Evolutionary conservation across 2,329 filamentous ascomycete species (phyloP).

Genomic region (Ophiostoma australiae): DNA sequence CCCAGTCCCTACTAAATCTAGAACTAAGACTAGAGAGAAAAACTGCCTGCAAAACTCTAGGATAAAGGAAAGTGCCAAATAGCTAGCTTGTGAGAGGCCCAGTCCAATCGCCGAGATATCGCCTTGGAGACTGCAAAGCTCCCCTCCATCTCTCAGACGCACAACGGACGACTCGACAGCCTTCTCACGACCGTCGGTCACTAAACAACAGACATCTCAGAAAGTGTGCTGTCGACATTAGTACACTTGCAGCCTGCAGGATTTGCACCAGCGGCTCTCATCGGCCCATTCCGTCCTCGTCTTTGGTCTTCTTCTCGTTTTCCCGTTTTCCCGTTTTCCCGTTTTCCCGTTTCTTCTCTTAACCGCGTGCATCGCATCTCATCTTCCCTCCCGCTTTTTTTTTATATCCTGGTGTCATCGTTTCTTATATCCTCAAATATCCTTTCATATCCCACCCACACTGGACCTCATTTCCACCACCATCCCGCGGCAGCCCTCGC

Average conservation of each 20-base stretch:
- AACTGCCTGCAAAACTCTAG: background rate
- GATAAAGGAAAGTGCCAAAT: background rate
- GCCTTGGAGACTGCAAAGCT: background rate
- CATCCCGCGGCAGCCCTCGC: background rate
- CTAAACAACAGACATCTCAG: background rate
- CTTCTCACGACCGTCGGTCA: background rate
- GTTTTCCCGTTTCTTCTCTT: background rate
- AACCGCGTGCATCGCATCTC: background rate
- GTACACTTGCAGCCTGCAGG: background rate
- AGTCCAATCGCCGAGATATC: constrained; percentile 1
- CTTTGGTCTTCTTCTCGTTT: background rate
- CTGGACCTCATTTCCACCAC: background rate
- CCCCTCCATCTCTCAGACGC: background rate
- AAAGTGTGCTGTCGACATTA: background rate
- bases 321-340: background rate
- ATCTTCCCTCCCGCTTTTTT: background rate
- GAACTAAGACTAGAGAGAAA: constrained; percentile 6
- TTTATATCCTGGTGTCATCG: constrained; percentile 7
- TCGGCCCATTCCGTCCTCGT: constrained; percentile 10
- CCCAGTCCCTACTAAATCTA: background rate
- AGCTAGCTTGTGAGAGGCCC: constrained; percentile 5
- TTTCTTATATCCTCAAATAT: background rate
- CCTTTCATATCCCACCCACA: background rate
- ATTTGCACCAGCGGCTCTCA: constrained; percentile 14
- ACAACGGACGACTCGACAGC: background rate